Evolutionary conservation across 2,329 filamentous ascomycete genomes (phyloP).

Genomic region (Paecilomyces formosus): DNA sequence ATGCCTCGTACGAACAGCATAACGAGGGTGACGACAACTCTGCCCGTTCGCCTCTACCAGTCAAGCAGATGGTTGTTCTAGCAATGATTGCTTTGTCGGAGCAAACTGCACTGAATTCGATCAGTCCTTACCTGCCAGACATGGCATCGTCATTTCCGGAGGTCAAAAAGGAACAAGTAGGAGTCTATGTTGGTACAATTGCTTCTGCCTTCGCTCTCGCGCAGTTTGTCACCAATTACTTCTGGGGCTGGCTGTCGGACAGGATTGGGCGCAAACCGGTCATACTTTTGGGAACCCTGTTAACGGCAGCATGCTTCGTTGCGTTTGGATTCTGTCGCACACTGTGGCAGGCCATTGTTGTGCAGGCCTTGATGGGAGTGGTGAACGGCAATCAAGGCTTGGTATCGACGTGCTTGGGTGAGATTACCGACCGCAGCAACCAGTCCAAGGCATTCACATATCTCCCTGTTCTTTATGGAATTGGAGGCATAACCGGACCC

Average conservation of each 20-base stretch:
- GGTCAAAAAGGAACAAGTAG: slow-evolving; percentile 62
- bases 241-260: slow-evolving; percentile 82
- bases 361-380: slow-evolving; percentile 84
- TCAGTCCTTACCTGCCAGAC: slow-evolving; percentile 86
- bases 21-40: slow-evolving; percentile 16
- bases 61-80: slow-evolving; percentile 72
- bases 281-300: slow-evolving; percentile 71
- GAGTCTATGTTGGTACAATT: slow-evolving; percentile 82
- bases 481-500: slow-evolving; percentile 88
- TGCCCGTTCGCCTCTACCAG: slow-evolving; percentile 62
- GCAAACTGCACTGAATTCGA: slow-evolving; percentile 94
- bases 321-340: slow-evolving; percentile 79
- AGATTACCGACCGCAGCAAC: slow-evolving; percentile 91
- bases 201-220: slow-evolving; percentile 88
- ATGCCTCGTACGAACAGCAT: slow-evolving; percentile 17
- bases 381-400: slow-evolving; percentile 94
- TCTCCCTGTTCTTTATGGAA: slow-evolving; percentile 88
- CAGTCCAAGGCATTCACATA: slow-evolving; percentile 92
- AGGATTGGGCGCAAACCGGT: slow-evolving; percentile 73
- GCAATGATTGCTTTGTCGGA: slow-evolving; percentile 86
- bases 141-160: slow-evolving; percentile 86
- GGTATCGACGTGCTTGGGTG: slow-evolving; percentile 86
- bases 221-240: slow-evolving; percentile 85
- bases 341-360: slow-evolving; percentile 75
- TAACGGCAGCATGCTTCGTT: slow-evolving; percentile 73